A percentile compares a stretch with the other conserved stretches of the same genome.
These are phyloP conservation scores for Pleurotus cornucopiae DNA, from an alignment of 768 basidiomycete species.

Conservation along the genomic window DNA sequence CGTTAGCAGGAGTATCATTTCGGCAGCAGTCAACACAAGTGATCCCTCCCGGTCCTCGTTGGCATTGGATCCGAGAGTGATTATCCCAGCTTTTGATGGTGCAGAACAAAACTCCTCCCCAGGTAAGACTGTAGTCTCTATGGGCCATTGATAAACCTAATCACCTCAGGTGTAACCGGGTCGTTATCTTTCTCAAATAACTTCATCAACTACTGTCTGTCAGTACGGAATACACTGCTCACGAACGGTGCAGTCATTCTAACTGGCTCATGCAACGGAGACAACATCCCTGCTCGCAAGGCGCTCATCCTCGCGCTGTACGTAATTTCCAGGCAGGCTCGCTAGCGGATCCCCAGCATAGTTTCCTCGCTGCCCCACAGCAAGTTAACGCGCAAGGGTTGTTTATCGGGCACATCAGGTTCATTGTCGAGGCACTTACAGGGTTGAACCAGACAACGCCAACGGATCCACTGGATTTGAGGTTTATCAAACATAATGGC, in stretches of 20 bases:
- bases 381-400: conserved; percentile 44
- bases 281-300: conserved; percentile 37
- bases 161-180: conserved; percentile 36
- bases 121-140: too few species aligned
- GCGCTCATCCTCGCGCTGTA: conserved; percentile 46
- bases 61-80: not conserved
- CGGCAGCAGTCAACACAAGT: not conserved
- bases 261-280: conserved; percentile 51
- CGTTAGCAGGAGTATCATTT: not conserved
- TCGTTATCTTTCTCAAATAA: conserved; percentile 56
- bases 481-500: too few species aligned
- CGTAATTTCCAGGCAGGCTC: conserved; percentile 36
- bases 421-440: conserved; percentile 48
- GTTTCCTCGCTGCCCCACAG: conserved; percentile 56
- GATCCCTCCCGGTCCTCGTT: not conserved
- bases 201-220: conserved; percentile 55
- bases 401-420: conserved; percentile 55
- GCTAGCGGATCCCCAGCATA: conserved; percentile 42
- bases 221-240: conserved; percentile 37
- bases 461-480: too few species aligned
- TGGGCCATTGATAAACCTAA: too few species aligned
- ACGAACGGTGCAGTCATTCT: conserved; percentile 50
- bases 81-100: not conserved
- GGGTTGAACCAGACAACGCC: conserved; percentile 33
- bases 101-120: not conserved